Base-by-base conservation (phyloP, 768 basidiomycete genomes). In the Botryobasidium botryosum region DNA sequence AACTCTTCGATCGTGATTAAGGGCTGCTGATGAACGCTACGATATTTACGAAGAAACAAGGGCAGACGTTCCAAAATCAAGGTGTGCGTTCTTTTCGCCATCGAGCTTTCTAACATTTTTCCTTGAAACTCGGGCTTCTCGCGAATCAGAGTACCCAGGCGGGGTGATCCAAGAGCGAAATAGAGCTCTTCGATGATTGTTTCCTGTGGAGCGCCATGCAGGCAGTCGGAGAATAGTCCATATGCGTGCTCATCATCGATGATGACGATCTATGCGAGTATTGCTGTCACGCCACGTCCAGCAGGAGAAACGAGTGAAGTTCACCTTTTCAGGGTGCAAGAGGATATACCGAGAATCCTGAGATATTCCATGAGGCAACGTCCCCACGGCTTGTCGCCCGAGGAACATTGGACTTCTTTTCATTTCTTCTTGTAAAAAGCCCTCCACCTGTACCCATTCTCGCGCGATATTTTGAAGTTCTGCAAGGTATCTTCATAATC, bases 101-200 rank as follows among this genome's bases (percentile, higher is more conserved):
- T 33, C 66, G 59, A 31, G 57, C 61, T 18, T 76, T 57, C 56
- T 82, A 76, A 10, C 58, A 58, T 4, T n/a, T n/a, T n/a, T 69
- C n/a, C n/a, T n/a, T n/a, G 64, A 0, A 73, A 67, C 43, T 74
- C 69, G 54, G 86, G 82, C 26, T 84, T 79, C 54, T 91, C 86
- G 48, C 70, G 71, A 35, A 96, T 73, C 13, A 87, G 63, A 12
- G 65, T 63, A 48, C 79, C 81, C 21, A 96, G 68, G 3, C 73
- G 70, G 27, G 68, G 71, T 3, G 79, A 82, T 3, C 92, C 92
- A 8, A 96, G 68, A 21, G 65, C 62, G 0, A 64, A 57, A 53
- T 94, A 96, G 56, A 96, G 83, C 1, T 62, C 70, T 74, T 97
- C 92, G 8, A 97, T 66, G 6, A 85, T 67, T 52, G 91, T 87